Conservation (phyloP, 2,329 filamentous ascomycete species). For the Stemphylium lycopersici region DNA sequence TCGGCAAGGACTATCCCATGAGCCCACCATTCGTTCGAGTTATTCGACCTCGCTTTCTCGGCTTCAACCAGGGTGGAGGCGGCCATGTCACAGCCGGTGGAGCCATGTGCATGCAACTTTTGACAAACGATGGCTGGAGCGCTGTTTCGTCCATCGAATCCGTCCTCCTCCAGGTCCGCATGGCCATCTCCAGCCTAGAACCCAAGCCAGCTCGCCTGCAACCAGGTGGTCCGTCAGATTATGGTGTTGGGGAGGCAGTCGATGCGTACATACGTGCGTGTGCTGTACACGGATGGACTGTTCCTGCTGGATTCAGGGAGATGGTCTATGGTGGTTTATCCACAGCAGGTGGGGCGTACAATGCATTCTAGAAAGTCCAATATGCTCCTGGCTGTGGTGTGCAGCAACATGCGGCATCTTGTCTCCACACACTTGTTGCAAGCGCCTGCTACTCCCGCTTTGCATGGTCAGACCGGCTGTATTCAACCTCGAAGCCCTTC, state of each 20-base stretch:
- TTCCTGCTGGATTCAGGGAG: conserved; percentile 67
- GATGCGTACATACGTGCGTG: conserved; percentile 76
- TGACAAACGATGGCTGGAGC: conserved; percentile 84
- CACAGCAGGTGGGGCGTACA: background rate
- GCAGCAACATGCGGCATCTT: background rate
- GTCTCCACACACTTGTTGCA: too few relatives aligned
- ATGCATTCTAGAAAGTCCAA: conserved; percentile 1
- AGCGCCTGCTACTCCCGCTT: too few relatives aligned
- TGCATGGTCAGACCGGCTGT: too few relatives aligned
- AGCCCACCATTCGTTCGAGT: conserved; percentile 85
- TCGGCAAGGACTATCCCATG: conserved; percentile 76
- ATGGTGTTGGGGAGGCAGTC: conserved; percentile 72
- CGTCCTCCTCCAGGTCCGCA: conserved; percentile 78
- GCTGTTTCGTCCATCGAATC: conserved; percentile 76
- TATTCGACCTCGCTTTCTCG: conserved; percentile 77
- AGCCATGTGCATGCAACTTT: conserved; percentile 79
- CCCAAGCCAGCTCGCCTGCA: conserved; percentile 74
- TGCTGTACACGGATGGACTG: conserved; percentile 70
- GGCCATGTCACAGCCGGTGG: conserved; percentile 86
- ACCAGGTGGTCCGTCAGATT: conserved; percentile 54
- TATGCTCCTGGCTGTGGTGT: background rate
- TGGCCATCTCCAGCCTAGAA: conserved; percentile 74
- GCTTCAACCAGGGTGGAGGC: conserved; percentile 75
- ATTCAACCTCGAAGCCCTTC: too few relatives aligned
- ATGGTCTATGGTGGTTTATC: conserved; percentile 49